phyloP scores from a whole-genome alignment of 257 asterid species.

The Solanum lycopersicoides region DNA sequence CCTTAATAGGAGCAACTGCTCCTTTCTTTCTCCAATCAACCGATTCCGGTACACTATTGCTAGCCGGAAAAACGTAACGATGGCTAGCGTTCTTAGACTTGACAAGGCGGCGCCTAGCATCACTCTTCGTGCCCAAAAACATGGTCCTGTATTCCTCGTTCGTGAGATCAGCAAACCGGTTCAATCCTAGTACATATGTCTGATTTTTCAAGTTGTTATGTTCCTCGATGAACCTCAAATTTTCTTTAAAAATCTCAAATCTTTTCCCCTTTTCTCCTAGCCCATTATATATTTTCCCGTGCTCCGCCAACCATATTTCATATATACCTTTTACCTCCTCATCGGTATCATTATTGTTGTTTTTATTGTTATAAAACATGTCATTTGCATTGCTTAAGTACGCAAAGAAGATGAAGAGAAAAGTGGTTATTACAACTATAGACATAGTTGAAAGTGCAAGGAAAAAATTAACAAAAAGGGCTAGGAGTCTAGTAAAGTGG shows the following conservation, averaged over 20 bases:
- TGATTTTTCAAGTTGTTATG: constrained; percentile 26
- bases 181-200: constrained; percentile 56
- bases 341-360: neutral
- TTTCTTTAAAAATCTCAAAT: constrained; percentile 55
- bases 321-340: constrained; percentile 33
- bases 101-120: constrained; percentile 3
- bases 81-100: constrained; percentile 11
- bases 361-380: neutral
- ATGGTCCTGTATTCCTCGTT: constrained; percentile 54
- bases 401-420: neutral
- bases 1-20: constrained; percentile 48
- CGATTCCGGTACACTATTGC: constrained; percentile 30
- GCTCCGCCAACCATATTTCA: constrained; percentile 46
- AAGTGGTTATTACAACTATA: neutral
- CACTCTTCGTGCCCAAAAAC: constrained; percentile 42
- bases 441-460: neutral
- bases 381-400: neutral
- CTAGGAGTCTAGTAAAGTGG: neutral
- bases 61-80: constrained; percentile 34
- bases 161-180: constrained; percentile 54
- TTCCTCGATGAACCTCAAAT: constrained; percentile 52
- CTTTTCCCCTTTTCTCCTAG: constrained; percentile 49
- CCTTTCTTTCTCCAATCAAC: constrained; percentile 74
- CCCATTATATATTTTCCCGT: constrained; percentile 38
- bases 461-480: neutral